Evolutionary conservation across 495 filamentous ascomycete genomes (phyloP).

Genomic region (Extremus antarcticus): DNA sequence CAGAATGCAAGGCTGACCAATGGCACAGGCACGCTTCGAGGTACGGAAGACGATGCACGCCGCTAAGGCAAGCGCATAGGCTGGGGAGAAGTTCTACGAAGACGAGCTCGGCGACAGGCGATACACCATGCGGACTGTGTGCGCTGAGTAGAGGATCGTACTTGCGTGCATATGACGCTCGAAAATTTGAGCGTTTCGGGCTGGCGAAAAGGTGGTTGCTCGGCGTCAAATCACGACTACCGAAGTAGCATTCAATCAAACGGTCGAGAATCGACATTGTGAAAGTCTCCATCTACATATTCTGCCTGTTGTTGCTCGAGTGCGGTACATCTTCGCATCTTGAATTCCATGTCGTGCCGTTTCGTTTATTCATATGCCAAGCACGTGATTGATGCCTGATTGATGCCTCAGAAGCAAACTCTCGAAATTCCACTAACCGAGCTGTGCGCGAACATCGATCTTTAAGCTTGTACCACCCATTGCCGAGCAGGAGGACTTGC

Average conservation of each 20-base stretch:
- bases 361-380: no score
- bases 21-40: constrained; percentile 84
- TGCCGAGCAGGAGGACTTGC: constrained; percentile 10
- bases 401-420: no score
- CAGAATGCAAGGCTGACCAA: no score
- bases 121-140: no score
- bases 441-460: constrained; percentile 4
- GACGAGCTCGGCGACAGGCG: not conserved
- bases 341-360: no score
- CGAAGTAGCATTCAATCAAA: not conserved
- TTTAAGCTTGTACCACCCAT: not conserved
- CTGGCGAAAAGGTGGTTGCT: constrained; percentile 3
- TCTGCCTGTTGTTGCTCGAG: no score
- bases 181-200: not conserved
- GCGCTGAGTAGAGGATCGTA: no score
- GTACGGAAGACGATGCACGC: constrained; percentile 85
- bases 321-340: no score
- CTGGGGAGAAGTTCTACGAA: not conserved
- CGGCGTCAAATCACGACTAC: not conserved
- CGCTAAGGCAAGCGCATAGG: constrained; percentile 44
- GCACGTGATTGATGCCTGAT: no score
- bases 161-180: no score
- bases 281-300: no score
- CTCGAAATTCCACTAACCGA: not conserved
- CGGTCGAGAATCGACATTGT: constrained; percentile 1